Evolutionary conservation across 2,329 filamentous ascomycete genomes (phyloP).

Genomic region (Neoarthrinium moseri): DNA sequence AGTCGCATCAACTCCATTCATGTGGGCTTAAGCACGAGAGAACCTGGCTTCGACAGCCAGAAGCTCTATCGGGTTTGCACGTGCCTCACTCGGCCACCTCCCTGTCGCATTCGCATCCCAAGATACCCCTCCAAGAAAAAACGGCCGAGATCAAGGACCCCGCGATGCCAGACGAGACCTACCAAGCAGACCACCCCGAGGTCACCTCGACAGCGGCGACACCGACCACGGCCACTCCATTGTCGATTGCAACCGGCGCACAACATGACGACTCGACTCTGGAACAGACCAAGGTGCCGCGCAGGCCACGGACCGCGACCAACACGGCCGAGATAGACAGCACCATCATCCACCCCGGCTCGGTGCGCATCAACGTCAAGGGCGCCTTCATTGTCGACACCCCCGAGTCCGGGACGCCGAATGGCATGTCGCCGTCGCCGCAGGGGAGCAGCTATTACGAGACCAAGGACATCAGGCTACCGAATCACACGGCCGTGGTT

Average conservation of each 20-base stretch:
- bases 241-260: too few species aligned
- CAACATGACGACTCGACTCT: too few species aligned
- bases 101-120: too few species aligned
- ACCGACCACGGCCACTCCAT: too few species aligned
- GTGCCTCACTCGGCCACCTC: too few species aligned
- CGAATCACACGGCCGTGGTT: constrained; percentile 91
- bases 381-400: constrained; percentile 91
- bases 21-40: too few species aligned
- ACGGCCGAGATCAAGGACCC: not conserved
- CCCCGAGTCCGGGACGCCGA: constrained; percentile 63
- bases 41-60: too few species aligned
- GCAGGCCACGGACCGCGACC: constrained; percentile 39
- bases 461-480: constrained; percentile 91
- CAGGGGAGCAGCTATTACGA: constrained; percentile 51
- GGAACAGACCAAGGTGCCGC: constrained; percentile 1
- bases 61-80: too few species aligned
- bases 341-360: constrained; percentile 61
- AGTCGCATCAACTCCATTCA: too few species aligned
- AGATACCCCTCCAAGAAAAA: constrained; percentile 7
- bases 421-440: constrained; percentile 47
- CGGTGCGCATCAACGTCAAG: constrained; percentile 93
- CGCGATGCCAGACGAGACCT: constrained; percentile 18
- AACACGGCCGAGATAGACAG: constrained; percentile 58
- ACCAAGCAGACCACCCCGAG: constrained; percentile 14
- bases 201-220: constrained; percentile 1